Evolutionary conservation across 2,329 filamentous ascomycete genomes (phyloP).

Genomic region (Didymella arachidicola): DNA sequence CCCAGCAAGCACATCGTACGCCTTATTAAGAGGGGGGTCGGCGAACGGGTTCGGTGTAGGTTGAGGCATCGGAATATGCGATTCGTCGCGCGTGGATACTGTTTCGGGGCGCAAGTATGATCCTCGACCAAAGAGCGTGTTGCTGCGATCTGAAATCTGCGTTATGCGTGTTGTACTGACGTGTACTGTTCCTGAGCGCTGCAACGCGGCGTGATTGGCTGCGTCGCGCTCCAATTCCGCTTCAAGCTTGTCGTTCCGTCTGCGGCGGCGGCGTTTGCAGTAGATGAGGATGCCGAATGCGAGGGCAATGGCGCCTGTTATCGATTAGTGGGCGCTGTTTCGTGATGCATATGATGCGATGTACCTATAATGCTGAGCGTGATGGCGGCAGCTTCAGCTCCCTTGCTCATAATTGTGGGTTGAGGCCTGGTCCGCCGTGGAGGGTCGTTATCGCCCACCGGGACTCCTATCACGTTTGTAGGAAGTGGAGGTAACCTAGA

Average conservation of each 20-base stretch:
- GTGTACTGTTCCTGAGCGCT: conserved; percentile 36
- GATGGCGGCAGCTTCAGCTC: conserved; percentile 43
- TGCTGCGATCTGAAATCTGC: conserved; percentile 34
- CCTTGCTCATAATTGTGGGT: conserved; percentile 35
- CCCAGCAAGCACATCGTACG: conserved; percentile 46
- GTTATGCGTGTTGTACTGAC: conserved; percentile 30
- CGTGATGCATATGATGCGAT: neutral
- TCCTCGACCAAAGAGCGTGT: conserved; percentile 38
- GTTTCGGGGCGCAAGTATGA: conserved; percentile 45
- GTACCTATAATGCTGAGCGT: conserved; percentile 43
- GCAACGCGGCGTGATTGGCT: conserved; percentile 30
- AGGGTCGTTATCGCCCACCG: conserved; percentile 4
- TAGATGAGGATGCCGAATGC: conserved; percentile 33
- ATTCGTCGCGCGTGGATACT: conserved; percentile 39
- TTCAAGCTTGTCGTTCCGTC: conserved; percentile 27
- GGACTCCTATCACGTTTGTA: neutral
- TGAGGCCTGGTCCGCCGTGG: conserved; percentile 22
- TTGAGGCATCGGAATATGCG: conserved; percentile 29
- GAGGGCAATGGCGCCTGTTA: conserved; percentile 39
- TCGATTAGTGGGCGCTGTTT: no score
- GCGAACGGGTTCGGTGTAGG: conserved; percentile 48
- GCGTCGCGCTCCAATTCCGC: conserved; percentile 40
- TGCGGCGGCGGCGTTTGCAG: conserved; percentile 36
- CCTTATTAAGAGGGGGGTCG: conserved; percentile 47
- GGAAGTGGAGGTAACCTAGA: neutral